A percentile compares a stretch with the other conserved stretches of the same genome.
Evolutionary conservation across 2,329 filamentous ascomycete species (phyloP).

Genomic region (Incumbomyces lentus): DNA sequence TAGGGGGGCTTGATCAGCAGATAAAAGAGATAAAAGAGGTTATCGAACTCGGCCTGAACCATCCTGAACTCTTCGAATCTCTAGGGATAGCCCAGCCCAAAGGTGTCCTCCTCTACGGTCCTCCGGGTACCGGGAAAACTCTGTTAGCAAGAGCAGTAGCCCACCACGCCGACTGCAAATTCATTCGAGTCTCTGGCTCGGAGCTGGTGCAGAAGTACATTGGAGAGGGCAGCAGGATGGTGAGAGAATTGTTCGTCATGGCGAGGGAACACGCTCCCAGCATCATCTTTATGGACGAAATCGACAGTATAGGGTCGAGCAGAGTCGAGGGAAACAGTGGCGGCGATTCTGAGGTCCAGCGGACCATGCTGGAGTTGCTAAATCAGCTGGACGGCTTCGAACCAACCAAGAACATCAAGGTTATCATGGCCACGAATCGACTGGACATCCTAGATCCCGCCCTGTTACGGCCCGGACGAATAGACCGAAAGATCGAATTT

Average conservation of each 20-base stretch:
- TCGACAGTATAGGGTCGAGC: slow-evolving; percentile 95
- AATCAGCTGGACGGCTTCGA: slow-evolving; percentile 99
- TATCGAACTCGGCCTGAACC: slow-evolving; percentile 95
- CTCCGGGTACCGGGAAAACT: slow-evolving; percentile 94
- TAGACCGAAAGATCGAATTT: slow-evolving; percentile 98
- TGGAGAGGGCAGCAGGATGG: slow-evolving; percentile 95
- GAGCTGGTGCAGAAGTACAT: slow-evolving; percentile 99
- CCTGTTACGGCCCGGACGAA: slow-evolving; percentile 86
- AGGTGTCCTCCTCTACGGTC: slow-evolving; percentile 90
- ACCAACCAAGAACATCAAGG: slow-evolving; percentile 99
- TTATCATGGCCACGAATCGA: slow-evolving; percentile 99
- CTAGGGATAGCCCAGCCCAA: slow-evolving; percentile 97
- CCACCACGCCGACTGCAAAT: slow-evolving; percentile 98
- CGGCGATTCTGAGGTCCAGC: slow-evolving; percentile 94
- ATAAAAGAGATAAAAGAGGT: slow-evolving; percentile 99
- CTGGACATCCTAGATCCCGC: slow-evolving; percentile 95
- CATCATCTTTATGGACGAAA: slow-evolving; percentile 99
- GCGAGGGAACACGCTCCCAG: slow-evolving; percentile 93
- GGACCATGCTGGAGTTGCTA: slow-evolving; percentile 94
- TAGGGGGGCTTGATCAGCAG: slow-evolving; percentile 94
- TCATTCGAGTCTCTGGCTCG: slow-evolving; percentile 91
- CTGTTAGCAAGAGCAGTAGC: slow-evolving; percentile 88
- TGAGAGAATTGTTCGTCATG: slow-evolving; percentile 98
- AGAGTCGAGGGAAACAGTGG: slow-evolving; percentile 92
- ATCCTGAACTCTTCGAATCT: slow-evolving; percentile 98